Evolutionary conservation across 805 yeast genomes (phyloP), one percentile per base, ranked within the genome.

Genomic region (Barnettozyma sp.): DNA sequence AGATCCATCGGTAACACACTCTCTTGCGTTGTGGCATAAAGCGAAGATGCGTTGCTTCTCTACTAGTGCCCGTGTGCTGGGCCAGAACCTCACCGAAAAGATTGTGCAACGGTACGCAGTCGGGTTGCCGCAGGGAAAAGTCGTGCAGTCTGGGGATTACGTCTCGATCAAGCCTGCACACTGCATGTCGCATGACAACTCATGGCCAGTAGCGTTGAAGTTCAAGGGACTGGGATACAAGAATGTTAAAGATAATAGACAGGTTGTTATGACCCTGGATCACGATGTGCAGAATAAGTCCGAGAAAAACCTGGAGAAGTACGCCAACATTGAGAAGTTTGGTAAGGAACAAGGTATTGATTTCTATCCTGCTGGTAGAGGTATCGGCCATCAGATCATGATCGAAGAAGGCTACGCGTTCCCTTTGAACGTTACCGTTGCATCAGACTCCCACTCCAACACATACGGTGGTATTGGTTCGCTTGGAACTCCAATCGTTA

Each of bases 381-480:
- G 99, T 56, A 92, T 92, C 52, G 99, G 99, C 25, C 99, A 92
- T 59, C 99, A 92, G 63, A 85, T 90, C 63, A 87, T 92, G 96
- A 87, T 92, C 41, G 99, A 92, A 60, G 96, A 92, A 63, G 99
- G 98, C 35, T 92, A 92, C 58, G 97, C 97, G 0, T 92, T 88
- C 60, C 99, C 99, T 10, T 70, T 81, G 42, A 86, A 85, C 56
- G 59, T 92, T 50, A 82, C 96, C 0, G 99, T 92, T 38, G 98
- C 98, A 4, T 85, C 95, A 0, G 99, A 92, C 59, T 88, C 97
- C 5, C 99, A 92, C 60, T 87, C 97, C 9, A 92, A 92, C 59
- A 92, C 96, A 24, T 92, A 92, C 56, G 98, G 99, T 48, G 99
- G 99, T 55, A 69, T 92, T 32, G 97, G 97, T 14, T 69, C 95